These are phyloP conservation scores for Cladophialophora immunda DNA, from an alignment of 2,329 filamentous ascomycete species.

Conservation along the genomic window DNA sequence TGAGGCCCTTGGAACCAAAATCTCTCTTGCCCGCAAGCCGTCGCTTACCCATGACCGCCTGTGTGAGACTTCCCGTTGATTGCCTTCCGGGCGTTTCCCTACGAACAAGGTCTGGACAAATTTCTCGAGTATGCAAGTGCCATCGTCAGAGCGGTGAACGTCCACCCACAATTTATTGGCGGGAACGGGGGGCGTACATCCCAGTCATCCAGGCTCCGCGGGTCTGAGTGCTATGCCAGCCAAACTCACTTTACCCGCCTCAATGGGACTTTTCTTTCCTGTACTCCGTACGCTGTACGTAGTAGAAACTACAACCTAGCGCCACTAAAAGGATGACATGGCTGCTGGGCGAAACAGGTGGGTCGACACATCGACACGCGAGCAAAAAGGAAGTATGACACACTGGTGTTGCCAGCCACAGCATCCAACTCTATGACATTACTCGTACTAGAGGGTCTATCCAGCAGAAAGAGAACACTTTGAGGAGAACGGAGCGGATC, in stretches of 20 bases:
- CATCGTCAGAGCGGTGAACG: slow-evolving; percentile 10
- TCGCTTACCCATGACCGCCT: slow-evolving; percentile 6
- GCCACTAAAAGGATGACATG: background rate
- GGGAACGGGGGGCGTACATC: background rate
- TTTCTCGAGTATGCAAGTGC: slow-evolving; percentile 8
- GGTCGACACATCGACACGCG: background rate
- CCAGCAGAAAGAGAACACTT: background rate
- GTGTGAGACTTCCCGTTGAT: background rate
- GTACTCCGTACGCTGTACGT: background rate
- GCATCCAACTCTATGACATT: background rate
- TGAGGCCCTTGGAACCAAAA: background rate
- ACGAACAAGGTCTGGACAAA: background rate
- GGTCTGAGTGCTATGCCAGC: background rate
- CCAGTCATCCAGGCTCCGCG: background rate
- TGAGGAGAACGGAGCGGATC: background rate
- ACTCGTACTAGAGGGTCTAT: background rate
- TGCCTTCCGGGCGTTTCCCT: slow-evolving; percentile 3
- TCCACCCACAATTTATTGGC: background rate
- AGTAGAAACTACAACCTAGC: background rate
- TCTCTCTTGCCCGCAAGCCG: slow-evolving; percentile 1
- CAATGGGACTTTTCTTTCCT: slow-evolving; percentile 15
- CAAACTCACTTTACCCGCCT: background rate
- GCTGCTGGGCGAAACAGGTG: background rate
- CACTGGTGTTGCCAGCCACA: slow-evolving; percentile 5
- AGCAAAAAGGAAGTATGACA: background rate